Conservation (phyloP, 768 basidiomycete genomes). For the Candolleomyces efflorescens region DNA sequence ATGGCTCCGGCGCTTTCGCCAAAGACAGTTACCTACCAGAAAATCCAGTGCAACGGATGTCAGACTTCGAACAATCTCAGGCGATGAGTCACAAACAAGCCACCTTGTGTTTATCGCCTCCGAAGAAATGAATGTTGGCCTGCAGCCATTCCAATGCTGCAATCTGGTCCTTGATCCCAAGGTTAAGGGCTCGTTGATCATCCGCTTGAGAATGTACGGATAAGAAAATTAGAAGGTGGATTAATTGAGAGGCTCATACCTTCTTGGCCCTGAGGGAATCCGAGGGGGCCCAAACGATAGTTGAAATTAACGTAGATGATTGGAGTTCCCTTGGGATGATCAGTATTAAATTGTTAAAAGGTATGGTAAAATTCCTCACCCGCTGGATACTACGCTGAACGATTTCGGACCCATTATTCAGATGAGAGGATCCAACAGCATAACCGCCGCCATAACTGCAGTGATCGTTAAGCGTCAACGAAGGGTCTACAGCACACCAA, state of each 20-base stretch:
- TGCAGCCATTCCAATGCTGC: slow-evolving; percentile 53
- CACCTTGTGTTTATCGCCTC: slow-evolving; percentile 43
- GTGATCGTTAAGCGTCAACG: not conserved
- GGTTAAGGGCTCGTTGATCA: slow-evolving; percentile 34
- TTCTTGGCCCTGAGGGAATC: slow-evolving; percentile 39
- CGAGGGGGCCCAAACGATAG: slow-evolving; percentile 42
- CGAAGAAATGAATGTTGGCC: slow-evolving; percentile 53
- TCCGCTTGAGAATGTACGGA: slow-evolving; percentile 18
- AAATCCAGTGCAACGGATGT: no score
- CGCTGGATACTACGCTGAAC: slow-evolving; percentile 32
- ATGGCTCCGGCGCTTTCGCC: slow-evolving; percentile 59
- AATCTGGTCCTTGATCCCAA: slow-evolving; percentile 43
- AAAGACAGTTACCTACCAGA: slow-evolving; percentile 40
- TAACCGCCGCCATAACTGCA: slow-evolving; percentile 33
- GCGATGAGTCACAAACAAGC: not conserved
- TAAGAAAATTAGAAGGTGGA: slow-evolving; percentile 34
- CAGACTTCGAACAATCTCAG: no score
- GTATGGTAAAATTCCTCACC: slow-evolving; percentile 16
- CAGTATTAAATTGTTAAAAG: not conserved
- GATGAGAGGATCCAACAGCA: slow-evolving; percentile 19
- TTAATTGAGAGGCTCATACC: slow-evolving; percentile 8
- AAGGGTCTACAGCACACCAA: not conserved
- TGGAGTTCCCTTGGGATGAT: slow-evolving; percentile 31
- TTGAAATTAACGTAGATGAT: slow-evolving; percentile 38
- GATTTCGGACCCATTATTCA: slow-evolving; percentile 28